Evolutionary conservation across 2,329 filamentous ascomycete genomes (phyloP).

Genomic region (Zelopaecilomyces penicillatus): DNA sequence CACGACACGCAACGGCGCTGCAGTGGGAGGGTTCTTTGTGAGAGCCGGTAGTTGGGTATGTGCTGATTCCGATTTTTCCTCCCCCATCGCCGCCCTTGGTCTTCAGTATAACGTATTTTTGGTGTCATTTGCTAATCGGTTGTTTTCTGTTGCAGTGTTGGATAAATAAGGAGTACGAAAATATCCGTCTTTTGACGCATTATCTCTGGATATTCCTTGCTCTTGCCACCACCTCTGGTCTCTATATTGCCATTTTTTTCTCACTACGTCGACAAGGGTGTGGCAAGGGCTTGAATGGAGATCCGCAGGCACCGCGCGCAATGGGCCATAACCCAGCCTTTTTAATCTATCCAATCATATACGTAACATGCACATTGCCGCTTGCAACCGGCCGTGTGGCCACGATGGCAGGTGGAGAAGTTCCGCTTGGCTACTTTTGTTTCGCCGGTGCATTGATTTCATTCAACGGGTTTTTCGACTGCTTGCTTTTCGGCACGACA

Average conservation of each 20-base stretch:
- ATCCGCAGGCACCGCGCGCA: slow-evolving; percentile 10
- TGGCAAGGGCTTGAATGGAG: slow-evolving; percentile 7
- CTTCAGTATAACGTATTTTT: too few relatives aligned
- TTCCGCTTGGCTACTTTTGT: slow-evolving; percentile 48
- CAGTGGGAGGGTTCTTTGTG: slow-evolving; percentile 46
- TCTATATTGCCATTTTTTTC: slow-evolving; percentile 34
- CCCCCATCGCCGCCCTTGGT: not conserved
- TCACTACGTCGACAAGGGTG: slow-evolving; percentile 24
- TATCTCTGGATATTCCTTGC: slow-evolving; percentile 55
- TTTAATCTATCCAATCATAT: slow-evolving; percentile 60
- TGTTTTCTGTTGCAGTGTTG: slow-evolving; percentile 41
- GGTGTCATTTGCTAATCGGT: slow-evolving; percentile 4
- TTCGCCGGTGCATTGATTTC: slow-evolving; percentile 52
- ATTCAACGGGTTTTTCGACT: slow-evolving; percentile 47
- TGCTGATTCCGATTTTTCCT: slow-evolving; percentile 4
- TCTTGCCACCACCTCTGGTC: slow-evolving; percentile 26
- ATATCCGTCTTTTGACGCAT: slow-evolving; percentile 51
- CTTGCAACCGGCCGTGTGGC: slow-evolving; percentile 56
- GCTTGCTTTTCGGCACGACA: slow-evolving; percentile 44
- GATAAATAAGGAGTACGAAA: slow-evolving; percentile 47
- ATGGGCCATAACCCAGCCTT: slow-evolving; percentile 41
- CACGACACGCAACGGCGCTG: slow-evolving; percentile 32
- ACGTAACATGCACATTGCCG: slow-evolving; percentile 60
- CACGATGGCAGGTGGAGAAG: slow-evolving; percentile 45
- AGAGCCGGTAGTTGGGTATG: slow-evolving; percentile 55